Evolutionary conservation across 1,284 basidiomycete genomes (phyloP).

Genomic region (Neolentinus lepideus): DNA sequence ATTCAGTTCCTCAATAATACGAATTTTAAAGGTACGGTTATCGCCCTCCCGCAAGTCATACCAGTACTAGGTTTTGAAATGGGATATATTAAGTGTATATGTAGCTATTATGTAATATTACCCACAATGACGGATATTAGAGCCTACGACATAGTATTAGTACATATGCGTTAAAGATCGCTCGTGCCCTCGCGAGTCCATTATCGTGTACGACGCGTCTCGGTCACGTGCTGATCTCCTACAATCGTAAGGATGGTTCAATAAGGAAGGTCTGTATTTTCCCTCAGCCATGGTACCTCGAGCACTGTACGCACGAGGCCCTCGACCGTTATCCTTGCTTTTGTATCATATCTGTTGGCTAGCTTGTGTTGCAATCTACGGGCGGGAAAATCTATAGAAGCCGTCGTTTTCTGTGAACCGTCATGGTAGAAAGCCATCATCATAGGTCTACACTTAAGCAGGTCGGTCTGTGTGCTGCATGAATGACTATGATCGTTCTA

Average conservation of each 20-base stretch:
- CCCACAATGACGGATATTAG: too few species aligned
- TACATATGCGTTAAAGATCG: too few species aligned
- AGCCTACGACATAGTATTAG: too few species aligned
- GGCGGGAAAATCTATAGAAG: background rate
- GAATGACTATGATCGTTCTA: background rate
- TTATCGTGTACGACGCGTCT: background rate
- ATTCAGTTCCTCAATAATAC: too few species aligned
- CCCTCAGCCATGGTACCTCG: background rate
- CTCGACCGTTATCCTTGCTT: background rate
- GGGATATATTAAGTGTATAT: too few species aligned
- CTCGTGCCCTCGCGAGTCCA: too few species aligned
- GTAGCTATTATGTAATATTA: too few species aligned
- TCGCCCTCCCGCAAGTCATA: too few species aligned
- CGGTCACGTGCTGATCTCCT: background rate
- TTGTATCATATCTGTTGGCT: background rate
- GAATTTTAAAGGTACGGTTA: too few species aligned
- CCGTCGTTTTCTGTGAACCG: background rate
- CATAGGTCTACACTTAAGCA: conserved; percentile 85
- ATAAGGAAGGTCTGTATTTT: conserved; percentile 1
- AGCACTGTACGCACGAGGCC: background rate
- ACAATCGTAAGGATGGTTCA: background rate
- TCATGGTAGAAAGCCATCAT: conserved; percentile 37
- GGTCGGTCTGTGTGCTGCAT: conserved; percentile 33
- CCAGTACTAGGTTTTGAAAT: too few species aligned
- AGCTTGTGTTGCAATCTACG: conserved; percentile 6